These are phyloP conservation scores for Ceratobasidium sp. DNA, from an alignment of 1,284 basidiomycete species.

Conservation along the genomic window DNA sequence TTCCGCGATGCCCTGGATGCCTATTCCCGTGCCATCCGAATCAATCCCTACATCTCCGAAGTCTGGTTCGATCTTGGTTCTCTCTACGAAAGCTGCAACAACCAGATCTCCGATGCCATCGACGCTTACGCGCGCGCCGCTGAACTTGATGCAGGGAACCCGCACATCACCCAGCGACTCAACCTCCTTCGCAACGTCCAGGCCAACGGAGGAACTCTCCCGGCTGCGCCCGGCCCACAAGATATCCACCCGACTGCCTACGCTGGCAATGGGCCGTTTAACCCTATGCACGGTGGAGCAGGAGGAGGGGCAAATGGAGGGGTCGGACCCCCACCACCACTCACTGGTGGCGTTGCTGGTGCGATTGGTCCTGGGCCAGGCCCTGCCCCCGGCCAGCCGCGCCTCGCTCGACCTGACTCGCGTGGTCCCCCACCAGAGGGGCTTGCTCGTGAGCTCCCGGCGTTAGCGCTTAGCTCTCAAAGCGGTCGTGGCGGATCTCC, in stretches of 20 bases:
- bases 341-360: constrained; percentile 33
- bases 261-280: constrained; percentile 51
- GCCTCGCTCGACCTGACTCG: constrained; percentile 30
- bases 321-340: constrained; percentile 31
- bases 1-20: constrained; percentile 98
- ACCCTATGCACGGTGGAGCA: constrained; percentile 38
- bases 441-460: constrained; percentile 67
- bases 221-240: constrained; percentile 86
- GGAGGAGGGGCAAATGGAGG: not conserved
- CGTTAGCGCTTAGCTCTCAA: constrained; percentile 76
- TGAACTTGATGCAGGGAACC: constrained; percentile 87
- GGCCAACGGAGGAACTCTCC: constrained; percentile 78
- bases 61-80: constrained; percentile 99
- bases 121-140: constrained; percentile 95
- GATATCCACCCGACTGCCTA: constrained; percentile 97
- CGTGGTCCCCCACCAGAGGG: constrained; percentile 73
- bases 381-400: constrained; percentile 10
- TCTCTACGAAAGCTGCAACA: constrained; percentile 98
- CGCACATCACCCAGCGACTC: constrained; percentile 80
- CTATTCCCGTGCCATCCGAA: constrained; percentile 96
- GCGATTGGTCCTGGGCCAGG: too few species aligned
- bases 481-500: constrained; percentile 58
- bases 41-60: constrained; percentile 99
- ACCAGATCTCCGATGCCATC: constrained; percentile 98
- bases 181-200: constrained; percentile 83